Evolutionary conservation across 2,329 filamentous ascomycete species (phyloP), one percentile per base, ranked within the genome.

Genomic region (Amauroascus verrucosus): DNA sequence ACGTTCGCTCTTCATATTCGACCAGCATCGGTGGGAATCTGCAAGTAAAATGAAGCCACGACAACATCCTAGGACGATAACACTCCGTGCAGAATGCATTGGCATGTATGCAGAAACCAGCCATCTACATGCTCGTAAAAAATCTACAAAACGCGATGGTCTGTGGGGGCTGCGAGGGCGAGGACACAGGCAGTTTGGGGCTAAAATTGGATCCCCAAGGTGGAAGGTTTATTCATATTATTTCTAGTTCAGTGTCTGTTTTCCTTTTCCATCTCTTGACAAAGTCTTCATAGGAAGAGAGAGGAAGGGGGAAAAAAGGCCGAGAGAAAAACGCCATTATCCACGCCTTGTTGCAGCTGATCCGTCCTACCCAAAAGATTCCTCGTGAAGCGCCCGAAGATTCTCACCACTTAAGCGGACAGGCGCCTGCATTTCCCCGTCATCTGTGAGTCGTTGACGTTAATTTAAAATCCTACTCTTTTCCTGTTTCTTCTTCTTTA

Each of bases 41-140:
- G 51, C 51, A 48, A 53, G 51, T 53, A 48, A 43, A 44, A 53
- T 30, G 44, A 20, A 43, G 51, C 51, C 51, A 53, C 51, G 51
- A 53, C 18, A 35, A 33, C 35, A 18, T 7, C 32, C 37, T 22
- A 28, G 33, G 35, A 30, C 41, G 41, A 20, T 18, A 20, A 33
- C 13, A 13, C 32, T 45, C 41, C 41, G 32, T 35, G 41, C 50
- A 52, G 30, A 52, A 18, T 30, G 30, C 38, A 51, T 51, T 33
- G 35, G 41, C n/a, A 5, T 5, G 9, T 9, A 9, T 5, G n/a
- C 24, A 18, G 24, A 9, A 32, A 33, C 8, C 38, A n/a, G 49
- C 40, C 41, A 46, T 28, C 50, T 32, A 14, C 6, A 18, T 46
- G 26, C 47, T 40, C 40, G 20, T 40, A 28, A 26, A 28, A 24